Conservation (phyloP, 2,329 filamentous ascomycete genomes). For the Beauveria sp. region DNA sequence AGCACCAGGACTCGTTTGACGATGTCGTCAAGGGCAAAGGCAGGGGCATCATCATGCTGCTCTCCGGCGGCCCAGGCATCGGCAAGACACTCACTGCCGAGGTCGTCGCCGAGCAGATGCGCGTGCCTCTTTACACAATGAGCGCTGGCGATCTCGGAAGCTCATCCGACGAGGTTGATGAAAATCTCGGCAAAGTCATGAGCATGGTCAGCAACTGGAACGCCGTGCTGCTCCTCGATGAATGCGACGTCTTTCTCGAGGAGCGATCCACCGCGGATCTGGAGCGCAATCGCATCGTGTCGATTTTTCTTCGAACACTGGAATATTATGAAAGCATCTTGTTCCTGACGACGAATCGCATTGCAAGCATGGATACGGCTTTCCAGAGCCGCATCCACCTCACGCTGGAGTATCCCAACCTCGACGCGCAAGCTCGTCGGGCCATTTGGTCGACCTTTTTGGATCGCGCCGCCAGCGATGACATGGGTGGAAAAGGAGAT, state of each 20-base stretch:
- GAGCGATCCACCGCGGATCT: constrained; percentile 76
- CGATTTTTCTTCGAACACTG: constrained; percentile 75
- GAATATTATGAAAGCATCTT: constrained; percentile 91
- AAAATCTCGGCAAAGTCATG: constrained; percentile 72
- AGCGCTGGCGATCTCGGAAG: constrained; percentile 76
- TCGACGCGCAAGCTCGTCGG: constrained; percentile 64
- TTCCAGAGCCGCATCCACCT: constrained; percentile 86
- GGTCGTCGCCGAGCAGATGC: constrained; percentile 74
- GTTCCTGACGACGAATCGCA: constrained; percentile 83
- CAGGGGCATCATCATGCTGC: constrained; percentile 73
- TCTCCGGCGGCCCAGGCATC: constrained; percentile 79
- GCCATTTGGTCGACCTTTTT: constrained; percentile 81
- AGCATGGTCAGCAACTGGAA: constrained; percentile 83
- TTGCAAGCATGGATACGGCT: constrained; percentile 81
- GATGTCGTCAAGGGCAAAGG: constrained; percentile 79
- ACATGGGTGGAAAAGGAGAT: constrained; percentile 52
- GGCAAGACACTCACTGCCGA: constrained; percentile 86
- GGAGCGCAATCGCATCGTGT: constrained; percentile 76
- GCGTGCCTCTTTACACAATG: constrained; percentile 75
- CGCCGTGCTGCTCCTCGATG: constrained; percentile 75
- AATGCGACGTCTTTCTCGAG: constrained; percentile 79
- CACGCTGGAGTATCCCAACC: constrained; percentile 69
- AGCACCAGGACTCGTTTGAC: constrained; percentile 73
- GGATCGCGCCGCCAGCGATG: constrained; percentile 56
- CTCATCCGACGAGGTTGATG: constrained; percentile 64